A percentile compares a stretch with the other conserved stretches of the same genome.
Evolutionary conservation across 1,139 yeast genomes (phyloP).

Genomic region (Geotrichum histeridarum): DNA sequence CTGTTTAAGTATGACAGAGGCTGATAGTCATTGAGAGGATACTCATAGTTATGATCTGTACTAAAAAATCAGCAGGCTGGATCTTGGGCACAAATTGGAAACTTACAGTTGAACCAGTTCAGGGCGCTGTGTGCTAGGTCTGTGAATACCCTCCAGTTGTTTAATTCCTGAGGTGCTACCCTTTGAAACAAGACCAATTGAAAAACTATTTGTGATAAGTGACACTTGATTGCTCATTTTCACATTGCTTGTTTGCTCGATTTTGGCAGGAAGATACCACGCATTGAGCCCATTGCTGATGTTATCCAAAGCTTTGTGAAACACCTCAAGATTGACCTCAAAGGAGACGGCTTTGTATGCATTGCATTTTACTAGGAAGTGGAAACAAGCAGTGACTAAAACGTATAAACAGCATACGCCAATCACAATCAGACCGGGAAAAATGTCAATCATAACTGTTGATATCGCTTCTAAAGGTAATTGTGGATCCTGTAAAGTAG

Average conservation of each 20-base stretch:
- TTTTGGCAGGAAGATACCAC: slow-evolving; percentile 2
- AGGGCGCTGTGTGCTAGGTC: too few species aligned
- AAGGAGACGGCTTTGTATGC: background rate
- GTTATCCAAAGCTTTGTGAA: too few species aligned
- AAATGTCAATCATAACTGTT: background rate
- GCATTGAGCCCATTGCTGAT: slow-evolving; percentile 2
- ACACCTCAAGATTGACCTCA: background rate
- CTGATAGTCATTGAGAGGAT: too few species aligned
- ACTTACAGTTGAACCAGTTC: too few species aligned
- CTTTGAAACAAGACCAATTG: background rate
- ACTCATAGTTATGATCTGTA: too few species aligned
- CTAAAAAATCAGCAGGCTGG: too few species aligned
- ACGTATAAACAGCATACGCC: background rate
- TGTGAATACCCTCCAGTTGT: too few species aligned
- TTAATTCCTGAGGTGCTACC: background rate
- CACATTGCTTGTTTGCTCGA: background rate
- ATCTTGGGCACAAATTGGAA: too few species aligned
- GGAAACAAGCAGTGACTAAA: background rate
- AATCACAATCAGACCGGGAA: background rate
- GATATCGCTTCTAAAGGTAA: background rate
- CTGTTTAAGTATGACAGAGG: too few species aligned
- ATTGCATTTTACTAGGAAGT: background rate
- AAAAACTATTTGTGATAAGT: background rate
- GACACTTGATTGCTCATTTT: background rate
- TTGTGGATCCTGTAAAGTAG: background rate